These are phyloP conservation scores for Alternaria sp. DNA, from an alignment of 2,329 filamentous ascomycete species.

Conservation along the genomic window DNA sequence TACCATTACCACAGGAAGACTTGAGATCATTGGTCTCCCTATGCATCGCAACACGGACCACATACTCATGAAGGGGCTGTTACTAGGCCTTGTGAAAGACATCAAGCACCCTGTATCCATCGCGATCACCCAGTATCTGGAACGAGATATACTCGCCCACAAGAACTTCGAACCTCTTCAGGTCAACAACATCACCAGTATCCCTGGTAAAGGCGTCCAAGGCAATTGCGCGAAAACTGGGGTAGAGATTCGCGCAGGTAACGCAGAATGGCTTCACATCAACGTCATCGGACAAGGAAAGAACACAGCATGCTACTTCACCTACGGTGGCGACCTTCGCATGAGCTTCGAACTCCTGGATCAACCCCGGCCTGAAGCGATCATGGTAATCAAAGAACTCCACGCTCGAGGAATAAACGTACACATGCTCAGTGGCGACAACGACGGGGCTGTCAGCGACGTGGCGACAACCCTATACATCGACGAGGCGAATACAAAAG, in stretches of 20 bases:
- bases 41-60: constrained; percentile 22
- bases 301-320: constrained; percentile 42
- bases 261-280: constrained; percentile 55
- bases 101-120: constrained; percentile 61
- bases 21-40: constrained; percentile 44
- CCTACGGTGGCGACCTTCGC: constrained; percentile 43
- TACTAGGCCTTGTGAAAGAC: constrained; percentile 52
- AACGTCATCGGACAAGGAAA: constrained; percentile 37
- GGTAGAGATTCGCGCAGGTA: constrained; percentile 53
- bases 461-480: constrained; percentile 53
- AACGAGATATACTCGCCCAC: constrained; percentile 7
- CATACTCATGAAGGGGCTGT: constrained; percentile 21
- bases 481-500: constrained; percentile 48
- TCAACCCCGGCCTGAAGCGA: constrained; percentile 57
- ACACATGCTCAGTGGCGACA: constrained; percentile 65
- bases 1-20: constrained; percentile 68
- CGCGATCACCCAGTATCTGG: constrained; percentile 46
- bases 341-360: constrained; percentile 61
- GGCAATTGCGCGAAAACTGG: constrained; percentile 38
- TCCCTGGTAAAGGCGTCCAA: constrained; percentile 54
- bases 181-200: constrained; percentile 39
- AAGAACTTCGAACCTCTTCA: constrained; percentile 11
- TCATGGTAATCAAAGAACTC: constrained; percentile 59
- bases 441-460: constrained; percentile 55
- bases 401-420: constrained; percentile 56